Conservation (phyloP, 2,329 filamentous ascomycete species). For the Alternaria ethzedia region DNA sequence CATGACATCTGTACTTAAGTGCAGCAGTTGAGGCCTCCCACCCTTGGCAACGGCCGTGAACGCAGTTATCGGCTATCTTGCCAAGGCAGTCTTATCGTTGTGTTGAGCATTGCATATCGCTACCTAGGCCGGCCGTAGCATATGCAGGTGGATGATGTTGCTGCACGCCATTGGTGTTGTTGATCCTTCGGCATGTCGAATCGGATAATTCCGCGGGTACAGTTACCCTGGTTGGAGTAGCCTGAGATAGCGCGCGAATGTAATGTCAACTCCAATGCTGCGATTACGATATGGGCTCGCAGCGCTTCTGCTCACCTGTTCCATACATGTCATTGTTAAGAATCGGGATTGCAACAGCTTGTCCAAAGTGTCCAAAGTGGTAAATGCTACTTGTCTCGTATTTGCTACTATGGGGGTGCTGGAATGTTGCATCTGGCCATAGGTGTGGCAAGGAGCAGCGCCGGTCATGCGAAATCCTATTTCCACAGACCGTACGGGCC, state of each 20-base stretch:
- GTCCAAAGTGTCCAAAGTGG: not conserved
- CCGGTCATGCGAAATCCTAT: constrained; percentile 35
- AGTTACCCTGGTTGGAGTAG: constrained; percentile 17
- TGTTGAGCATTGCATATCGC: constrained; percentile 22
- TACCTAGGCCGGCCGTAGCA: constrained; percentile 12
- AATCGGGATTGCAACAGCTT: not conserved
- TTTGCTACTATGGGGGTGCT: constrained; percentile 2
- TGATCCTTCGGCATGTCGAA: constrained; percentile 31
- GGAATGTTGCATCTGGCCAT: not conserved
- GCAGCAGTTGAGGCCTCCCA: constrained; percentile 5
- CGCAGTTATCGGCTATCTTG: constrained; percentile 21
- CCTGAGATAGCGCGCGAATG: not conserved
- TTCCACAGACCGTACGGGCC: constrained; percentile 72
- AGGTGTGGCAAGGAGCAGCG: not conserved
- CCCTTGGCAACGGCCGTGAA: constrained; percentile 23
- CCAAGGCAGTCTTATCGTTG: constrained; percentile 9
- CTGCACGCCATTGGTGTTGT: constrained; percentile 10
- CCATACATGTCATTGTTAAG: not conserved
- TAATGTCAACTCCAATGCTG: not conserved
- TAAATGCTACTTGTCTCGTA: not conserved
- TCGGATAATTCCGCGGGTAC: constrained; percentile 25
- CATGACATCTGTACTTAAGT: constrained; percentile 2
- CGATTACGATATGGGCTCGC: not conserved
- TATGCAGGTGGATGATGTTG: constrained; percentile 16
- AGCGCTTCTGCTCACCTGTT: not conserved